Evolutionary conservation across 2,329 filamentous ascomycete genomes (phyloP), one percentile per base, ranked within the genome.

Genomic region (Cladosporium sp.): DNA sequence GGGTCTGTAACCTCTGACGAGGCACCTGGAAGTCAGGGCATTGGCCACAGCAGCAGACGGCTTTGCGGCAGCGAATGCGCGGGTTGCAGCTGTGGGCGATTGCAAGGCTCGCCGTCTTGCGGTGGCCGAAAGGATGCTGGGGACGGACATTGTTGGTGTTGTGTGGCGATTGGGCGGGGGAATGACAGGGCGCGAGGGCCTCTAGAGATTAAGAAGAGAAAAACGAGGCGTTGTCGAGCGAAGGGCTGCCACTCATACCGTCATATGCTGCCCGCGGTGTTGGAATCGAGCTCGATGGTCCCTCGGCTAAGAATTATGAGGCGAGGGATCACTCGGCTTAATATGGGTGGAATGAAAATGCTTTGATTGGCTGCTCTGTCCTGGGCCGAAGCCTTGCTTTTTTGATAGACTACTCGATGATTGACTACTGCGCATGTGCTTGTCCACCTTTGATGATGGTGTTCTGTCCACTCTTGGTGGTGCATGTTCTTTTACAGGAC

Each of bases 1-100:
- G 27, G 65, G 65, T 57, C 61, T 48, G 53, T 64, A 65, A 32
- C 55, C 57, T 52, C 59, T 51, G 19, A 56, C 47, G 17, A 54
- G 53, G 47, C 57, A 59, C 57, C 42, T 58, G 20, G 59, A 55
- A 12, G 61, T 55, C 18, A 56, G 48, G 22, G 41, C 54, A 41
- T 48, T 48, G 24, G 40, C 24, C 17, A 29, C 22, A 22, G 29
- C n/a, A n/a, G n/a, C 40, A 11, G 51, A 36, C 17, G 53, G 38
- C 32, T 38, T 52, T 20, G 50, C 27, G 43, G 52, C 50, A 30
- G 53, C 44, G 7, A 56, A 42, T 32, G 55, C 50, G 24, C 55
- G 47, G 8, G 49, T 30, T 24, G 48, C 29, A 38, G 41, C 40
- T 40, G 48, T 34, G 22, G 48, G 48, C 20, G 42, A 19, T 24